Evolutionary conservation across 768 basidiomycete genomes (phyloP).

Genomic region (Boletus barrowsii): DNA sequence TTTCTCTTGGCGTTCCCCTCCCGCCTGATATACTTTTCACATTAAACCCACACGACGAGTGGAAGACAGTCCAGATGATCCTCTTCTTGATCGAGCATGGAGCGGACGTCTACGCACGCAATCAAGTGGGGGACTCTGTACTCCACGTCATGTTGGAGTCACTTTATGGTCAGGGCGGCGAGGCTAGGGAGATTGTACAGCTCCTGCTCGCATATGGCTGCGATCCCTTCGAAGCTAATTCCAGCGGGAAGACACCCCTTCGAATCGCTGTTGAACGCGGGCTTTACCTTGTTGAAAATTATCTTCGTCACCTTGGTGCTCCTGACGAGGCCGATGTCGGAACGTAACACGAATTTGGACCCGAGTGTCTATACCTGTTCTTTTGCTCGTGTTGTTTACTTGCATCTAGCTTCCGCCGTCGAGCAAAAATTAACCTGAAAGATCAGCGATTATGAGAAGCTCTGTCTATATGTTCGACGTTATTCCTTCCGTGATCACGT

Average conservation of each 20-base stretch:
- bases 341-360: background rate
- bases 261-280: background rate
- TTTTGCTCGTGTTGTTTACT: background rate
- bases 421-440: too few species aligned
- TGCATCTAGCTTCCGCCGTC: too few species aligned
- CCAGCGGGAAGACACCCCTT: background rate
- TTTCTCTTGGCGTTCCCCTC: background rate
- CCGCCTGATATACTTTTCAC: background rate
- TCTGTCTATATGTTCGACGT: too few species aligned
- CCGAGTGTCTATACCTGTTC: background rate
- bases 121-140: background rate
- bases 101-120: background rate
- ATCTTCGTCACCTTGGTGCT: background rate
- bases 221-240: background rate
- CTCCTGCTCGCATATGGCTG: background rate
- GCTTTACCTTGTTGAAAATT: background rate
- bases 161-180: too few species aligned
- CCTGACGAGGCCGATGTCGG: background rate
- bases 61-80: background rate
- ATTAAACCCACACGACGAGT: background rate
- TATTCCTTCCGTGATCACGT: too few species aligned
- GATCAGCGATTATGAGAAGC: too few species aligned
- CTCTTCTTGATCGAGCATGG: background rate
- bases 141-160: background rate
- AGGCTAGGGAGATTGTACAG: background rate